Conservation (phyloP, 23 red algal genomes). For the Gracilariopsis chorda region DNA sequence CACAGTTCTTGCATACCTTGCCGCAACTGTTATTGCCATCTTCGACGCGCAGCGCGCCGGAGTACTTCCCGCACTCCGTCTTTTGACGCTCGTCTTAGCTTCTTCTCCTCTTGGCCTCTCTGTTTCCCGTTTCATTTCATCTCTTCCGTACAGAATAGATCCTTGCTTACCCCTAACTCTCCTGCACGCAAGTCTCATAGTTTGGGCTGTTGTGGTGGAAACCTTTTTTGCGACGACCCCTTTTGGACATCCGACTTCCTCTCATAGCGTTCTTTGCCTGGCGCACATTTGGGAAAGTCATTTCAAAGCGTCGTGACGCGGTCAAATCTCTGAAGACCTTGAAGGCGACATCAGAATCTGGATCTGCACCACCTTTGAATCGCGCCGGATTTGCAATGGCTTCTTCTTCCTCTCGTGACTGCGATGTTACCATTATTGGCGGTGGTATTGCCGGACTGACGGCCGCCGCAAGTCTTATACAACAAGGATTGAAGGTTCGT, state of each 20-base stretch:
- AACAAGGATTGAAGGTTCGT: conserved; percentile 10
- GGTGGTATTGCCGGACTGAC: conserved; percentile 65
- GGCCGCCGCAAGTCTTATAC: conserved; percentile 3
- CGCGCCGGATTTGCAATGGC: too few relatives aligned
- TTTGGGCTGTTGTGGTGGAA: conserved; percentile 32
- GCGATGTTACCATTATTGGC: conserved; percentile 47
- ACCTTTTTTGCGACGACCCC: not conserved
- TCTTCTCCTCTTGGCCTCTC: not conserved
- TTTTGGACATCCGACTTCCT: not conserved
- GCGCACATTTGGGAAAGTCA: not conserved
- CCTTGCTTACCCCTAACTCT: not conserved
- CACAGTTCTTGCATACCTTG: not conserved
- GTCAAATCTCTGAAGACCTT: too few relatives aligned
- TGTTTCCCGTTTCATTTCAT: not conserved
- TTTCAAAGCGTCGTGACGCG: not conserved
- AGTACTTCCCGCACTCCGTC: not conserved
- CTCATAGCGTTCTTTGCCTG: not conserved
- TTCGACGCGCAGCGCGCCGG: not conserved
- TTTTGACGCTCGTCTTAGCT: not conserved
- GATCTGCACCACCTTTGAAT: too few relatives aligned
- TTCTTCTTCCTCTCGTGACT: too few relatives aligned
- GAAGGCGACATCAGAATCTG: too few relatives aligned
- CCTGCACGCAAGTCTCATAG: conserved; percentile 12
- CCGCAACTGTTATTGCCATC: not conserved
- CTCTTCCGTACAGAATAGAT: not conserved